Evolutionary conservation across 768 basidiomycete genomes (phyloP).

Genomic region (Russula foetens): DNA sequence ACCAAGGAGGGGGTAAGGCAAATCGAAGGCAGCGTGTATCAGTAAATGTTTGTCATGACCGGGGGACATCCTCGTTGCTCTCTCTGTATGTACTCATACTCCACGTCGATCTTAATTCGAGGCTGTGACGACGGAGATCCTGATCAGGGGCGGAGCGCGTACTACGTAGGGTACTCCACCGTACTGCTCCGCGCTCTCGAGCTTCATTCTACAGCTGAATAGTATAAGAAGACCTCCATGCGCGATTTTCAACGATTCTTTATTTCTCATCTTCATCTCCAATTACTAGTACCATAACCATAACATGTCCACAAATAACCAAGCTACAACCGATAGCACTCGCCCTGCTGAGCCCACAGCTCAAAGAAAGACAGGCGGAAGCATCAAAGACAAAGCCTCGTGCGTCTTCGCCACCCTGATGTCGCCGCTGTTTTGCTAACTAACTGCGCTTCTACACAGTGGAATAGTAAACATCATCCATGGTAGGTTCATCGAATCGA

Average conservation of each 20-base stretch:
- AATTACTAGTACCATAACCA: too few species aligned
- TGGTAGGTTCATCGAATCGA: not conserved
- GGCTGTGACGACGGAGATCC: too few species aligned
- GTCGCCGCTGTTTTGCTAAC: not conserved
- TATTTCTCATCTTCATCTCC: too few species aligned
- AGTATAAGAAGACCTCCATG: not conserved
- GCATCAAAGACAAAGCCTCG: not conserved
- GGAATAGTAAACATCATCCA: not conserved
- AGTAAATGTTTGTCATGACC: too few species aligned
- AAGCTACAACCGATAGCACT: not conserved
- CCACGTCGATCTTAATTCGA: too few species aligned
- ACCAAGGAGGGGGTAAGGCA: constrained; percentile 4
- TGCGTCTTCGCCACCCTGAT: not conserved
- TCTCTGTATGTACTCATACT: too few species aligned
- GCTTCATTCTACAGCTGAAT: too few species aligned
- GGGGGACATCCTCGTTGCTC: too few species aligned
- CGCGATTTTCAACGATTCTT: not conserved
- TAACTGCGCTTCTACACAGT: not conserved
- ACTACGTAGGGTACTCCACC: not conserved
- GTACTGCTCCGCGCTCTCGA: not conserved
- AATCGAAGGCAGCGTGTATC: not conserved
- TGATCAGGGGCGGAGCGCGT: not conserved
- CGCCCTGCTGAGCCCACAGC: not conserved
- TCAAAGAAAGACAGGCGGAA: not conserved
- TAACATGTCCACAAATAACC: not conserved